Evolutionary conservation across 805 yeast species (phyloP).

Genomic region (Pichia gijzeniarum): DNA sequence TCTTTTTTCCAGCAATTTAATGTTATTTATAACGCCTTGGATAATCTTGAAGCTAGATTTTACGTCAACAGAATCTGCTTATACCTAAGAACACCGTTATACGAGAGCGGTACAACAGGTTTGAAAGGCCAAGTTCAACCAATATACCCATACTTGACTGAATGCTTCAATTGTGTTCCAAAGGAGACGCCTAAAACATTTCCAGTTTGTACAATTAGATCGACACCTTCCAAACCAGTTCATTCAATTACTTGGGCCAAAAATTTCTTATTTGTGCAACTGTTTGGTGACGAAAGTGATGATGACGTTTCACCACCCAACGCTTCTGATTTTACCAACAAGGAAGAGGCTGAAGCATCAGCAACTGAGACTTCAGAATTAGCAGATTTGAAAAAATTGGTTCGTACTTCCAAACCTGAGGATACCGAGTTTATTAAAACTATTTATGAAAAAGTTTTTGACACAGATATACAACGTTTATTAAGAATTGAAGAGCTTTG

Average conservation of each 20-base stretch:
- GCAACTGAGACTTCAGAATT: slow-evolving; percentile 65
- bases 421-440: slow-evolving; percentile 31
- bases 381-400: slow-evolving; percentile 39
- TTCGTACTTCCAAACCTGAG: slow-evolving; percentile 17
- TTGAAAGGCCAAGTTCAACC: slow-evolving; percentile 93
- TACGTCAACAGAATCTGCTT: slow-evolving; percentile 83
- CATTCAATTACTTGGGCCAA: slow-evolving; percentile 99
- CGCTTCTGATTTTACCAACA: slow-evolving; percentile 55
- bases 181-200: slow-evolving; percentile 85
- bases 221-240: slow-evolving; percentile 93
- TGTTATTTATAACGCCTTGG: slow-evolving; percentile 85
- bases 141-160: slow-evolving; percentile 71
- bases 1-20: slow-evolving; percentile 74
- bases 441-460: slow-evolving; percentile 56
- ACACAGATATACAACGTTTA: slow-evolving; percentile 73
- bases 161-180: slow-evolving; percentile 88
- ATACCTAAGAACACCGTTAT: slow-evolving; percentile 63
- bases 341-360: slow-evolving; percentile 57
- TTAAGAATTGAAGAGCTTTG: slow-evolving; percentile 67
- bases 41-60: slow-evolving; percentile 85
- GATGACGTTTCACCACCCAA: slow-evolving; percentile 23
- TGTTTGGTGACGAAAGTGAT: slow-evolving; percentile 48
- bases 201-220: slow-evolving; percentile 95
- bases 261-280: slow-evolving; percentile 74
- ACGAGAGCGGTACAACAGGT: slow-evolving; percentile 96